Evolutionary conservation across 129 eudicot genomes (phyloP).

Genomic region (Arctium minus): DNA sequence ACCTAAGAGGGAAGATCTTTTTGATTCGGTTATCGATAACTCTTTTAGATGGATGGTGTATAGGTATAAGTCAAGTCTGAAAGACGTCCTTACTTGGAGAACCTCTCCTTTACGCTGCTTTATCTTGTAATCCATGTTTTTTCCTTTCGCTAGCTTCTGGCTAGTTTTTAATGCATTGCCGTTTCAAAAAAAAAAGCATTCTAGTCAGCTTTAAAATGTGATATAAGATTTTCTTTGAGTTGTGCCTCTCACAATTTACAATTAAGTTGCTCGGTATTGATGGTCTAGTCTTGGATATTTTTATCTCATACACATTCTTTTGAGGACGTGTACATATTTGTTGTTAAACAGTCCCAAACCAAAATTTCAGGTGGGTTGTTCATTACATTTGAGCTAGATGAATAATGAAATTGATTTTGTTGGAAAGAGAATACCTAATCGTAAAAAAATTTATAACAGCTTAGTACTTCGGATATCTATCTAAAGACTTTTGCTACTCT

Average conservation of each 20-base stretch:
- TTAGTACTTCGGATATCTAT: constrained; percentile 1
- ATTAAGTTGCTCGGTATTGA: not conserved
- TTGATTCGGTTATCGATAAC: too few relatives aligned
- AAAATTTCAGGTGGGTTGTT: not conserved
- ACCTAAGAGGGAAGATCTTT: too few relatives aligned
- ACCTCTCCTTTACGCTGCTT: too few relatives aligned
- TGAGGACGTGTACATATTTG: not conserved
- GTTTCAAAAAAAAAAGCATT: too few relatives aligned
- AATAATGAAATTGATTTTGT: not conserved
- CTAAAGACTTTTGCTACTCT: not conserved
- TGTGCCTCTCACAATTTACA: not conserved
- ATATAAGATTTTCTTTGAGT: not conserved
- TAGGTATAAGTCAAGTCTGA: too few relatives aligned
- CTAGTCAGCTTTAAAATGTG: too few relatives aligned
- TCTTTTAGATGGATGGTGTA: too few relatives aligned
- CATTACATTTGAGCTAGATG: not conserved
- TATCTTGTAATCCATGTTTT: too few relatives aligned
- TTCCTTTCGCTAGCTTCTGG: too few relatives aligned
- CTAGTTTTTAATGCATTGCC: too few relatives aligned
- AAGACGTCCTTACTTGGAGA: too few relatives aligned
- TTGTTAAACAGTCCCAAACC: not conserved
- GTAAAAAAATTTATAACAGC: not conserved
- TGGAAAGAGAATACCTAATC: not conserved
- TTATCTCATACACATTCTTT: too few relatives aligned
- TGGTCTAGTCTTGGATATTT: not conserved